A percentile compares a stretch with the other conserved stretches of the same genome.
Conservation (phyloP, 768 basidiomycete species). For the Lactifluus pinguis region DNA sequence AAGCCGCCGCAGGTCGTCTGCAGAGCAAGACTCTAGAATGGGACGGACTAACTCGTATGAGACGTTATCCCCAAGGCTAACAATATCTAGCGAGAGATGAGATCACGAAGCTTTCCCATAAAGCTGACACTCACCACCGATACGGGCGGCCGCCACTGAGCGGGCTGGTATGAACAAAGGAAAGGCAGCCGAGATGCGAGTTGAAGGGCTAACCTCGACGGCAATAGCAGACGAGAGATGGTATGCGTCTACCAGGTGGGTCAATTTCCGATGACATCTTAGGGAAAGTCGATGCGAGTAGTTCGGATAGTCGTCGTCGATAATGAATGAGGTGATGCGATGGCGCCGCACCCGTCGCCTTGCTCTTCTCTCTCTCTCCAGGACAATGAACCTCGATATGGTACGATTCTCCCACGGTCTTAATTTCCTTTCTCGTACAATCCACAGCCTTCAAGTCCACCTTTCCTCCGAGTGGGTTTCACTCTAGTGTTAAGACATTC, state of each 20-base stretch:
- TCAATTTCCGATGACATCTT: conserved; percentile 27
- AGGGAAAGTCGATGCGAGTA: background rate
- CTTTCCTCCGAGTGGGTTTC: background rate
- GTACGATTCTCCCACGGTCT: background rate
- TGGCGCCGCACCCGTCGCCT: background rate
- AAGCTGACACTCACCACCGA: conserved; percentile 43
- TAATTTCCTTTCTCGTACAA: conserved; percentile 9
- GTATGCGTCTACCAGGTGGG: conserved; percentile 35
- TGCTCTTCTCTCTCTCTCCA: background rate
- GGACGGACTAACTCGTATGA: conserved; percentile 61
- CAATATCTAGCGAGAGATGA: conserved; percentile 41
- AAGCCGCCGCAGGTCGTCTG: conserved; percentile 58
- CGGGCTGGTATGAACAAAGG: conserved; percentile 5
- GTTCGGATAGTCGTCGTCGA: conserved; percentile 2
- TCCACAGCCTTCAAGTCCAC: conserved; percentile 8
- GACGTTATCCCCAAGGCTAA: conserved; percentile 52
- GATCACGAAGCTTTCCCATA: background rate
- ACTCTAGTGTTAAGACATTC: background rate
- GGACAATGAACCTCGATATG: background rate
- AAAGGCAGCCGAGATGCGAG: conserved; percentile 1
- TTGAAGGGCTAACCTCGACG: conserved; percentile 50
- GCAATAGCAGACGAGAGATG: conserved; percentile 57
- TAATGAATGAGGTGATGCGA: background rate
- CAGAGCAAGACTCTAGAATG: conserved; percentile 62
- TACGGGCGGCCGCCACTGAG: conserved; percentile 49